Base-by-base conservation (phyloP, 2,329 filamentous ascomycete species). In the Penicillium italicum region DNA sequence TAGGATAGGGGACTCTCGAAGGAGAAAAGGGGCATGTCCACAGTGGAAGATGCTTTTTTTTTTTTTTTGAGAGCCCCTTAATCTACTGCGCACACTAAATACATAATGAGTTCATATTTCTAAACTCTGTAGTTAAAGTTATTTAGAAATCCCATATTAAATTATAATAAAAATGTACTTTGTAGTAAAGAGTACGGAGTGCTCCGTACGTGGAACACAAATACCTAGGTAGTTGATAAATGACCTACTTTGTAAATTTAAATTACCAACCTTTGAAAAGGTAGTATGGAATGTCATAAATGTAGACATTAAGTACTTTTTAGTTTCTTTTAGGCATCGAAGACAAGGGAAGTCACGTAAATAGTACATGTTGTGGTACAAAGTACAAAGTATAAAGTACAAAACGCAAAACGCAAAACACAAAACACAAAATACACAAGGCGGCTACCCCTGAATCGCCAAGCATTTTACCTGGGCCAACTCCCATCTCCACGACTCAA, bases 401-500 rank as follows among this genome's bases (percentile, higher is more conserved):
- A n/a, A n/a, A n/a, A n/a, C n/a, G n/a, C n/a, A n/a, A n/a, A n/a
- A n/a, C n/a, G n/a, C n/a, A n/a, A n/a, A n/a, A n/a, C n/a, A n/a
- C n/a, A 20, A 33, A 22, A 12, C 40, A 56, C 51, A 14, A 5
- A 24, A 5, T 24, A 24, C 24, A 24, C 24, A 24, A 24, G 24
- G 24, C 24, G 24, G 24, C 24, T 55, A 53, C 57, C 59, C 59
- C 58, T 58, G 55, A 58, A 53, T 55, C 26, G 41, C 43, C 50
- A 46, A 54, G 53, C 46, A 50, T 53, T 38, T 38, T 34, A 46
- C 44, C 43, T 36, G 51, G 51, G 41, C 57, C 40, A 55, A 55
- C 52, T 44, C 52, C 42, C 43, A 41, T 57, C 56, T 61, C 50
- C 53, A 59, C 57, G 54, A 62, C 58, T 62, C 59, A 62, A 62